Evolutionary conservation across 192 early-diverging fungal genomes (phyloP).

Genomic region (Funneliformis mosseae): DNA sequence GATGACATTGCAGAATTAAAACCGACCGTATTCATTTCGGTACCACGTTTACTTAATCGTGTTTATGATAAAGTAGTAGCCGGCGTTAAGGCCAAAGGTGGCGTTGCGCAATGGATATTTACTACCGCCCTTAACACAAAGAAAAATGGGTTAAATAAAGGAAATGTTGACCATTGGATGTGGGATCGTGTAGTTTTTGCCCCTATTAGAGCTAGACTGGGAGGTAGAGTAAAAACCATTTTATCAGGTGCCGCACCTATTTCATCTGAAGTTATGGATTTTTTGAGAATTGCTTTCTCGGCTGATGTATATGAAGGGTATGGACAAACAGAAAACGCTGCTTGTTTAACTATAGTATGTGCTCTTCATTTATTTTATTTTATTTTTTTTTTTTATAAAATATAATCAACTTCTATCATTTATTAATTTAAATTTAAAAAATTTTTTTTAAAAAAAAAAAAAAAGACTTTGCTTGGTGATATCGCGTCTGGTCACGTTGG

Average conservation of each 20-base stretch:
- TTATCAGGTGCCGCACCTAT: constrained; percentile 73
- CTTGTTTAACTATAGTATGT: constrained; percentile 21
- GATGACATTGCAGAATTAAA: constrained; percentile 80
- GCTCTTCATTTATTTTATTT: too few species aligned
- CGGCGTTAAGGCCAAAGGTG: constrained; percentile 57
- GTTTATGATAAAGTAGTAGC: constrained; percentile 73
- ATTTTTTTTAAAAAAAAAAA: constrained; percentile 2
- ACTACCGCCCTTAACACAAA: constrained; percentile 64
- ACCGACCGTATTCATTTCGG: constrained; percentile 84
- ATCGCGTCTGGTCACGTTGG: constrained; percentile 80
- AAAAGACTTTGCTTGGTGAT: constrained; percentile 59
- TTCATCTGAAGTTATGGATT: constrained; percentile 65
- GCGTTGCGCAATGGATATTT: constrained; percentile 58
- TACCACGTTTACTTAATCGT: constrained; percentile 89
- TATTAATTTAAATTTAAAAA: constrained; percentile 28
- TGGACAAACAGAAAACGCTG: constrained; percentile 55
- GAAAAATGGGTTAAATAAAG: constrained; percentile 52
- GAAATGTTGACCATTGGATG: constrained; percentile 46
- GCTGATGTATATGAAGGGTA: constrained; percentile 66
- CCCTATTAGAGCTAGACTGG: constrained; percentile 77
- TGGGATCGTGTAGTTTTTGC: constrained; percentile 89
- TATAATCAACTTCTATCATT: neutral
- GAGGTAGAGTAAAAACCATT: constrained; percentile 69
- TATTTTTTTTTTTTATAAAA: neutral
- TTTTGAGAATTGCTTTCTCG: constrained; percentile 68